Evolutionary conservation across 2,329 filamentous ascomycete genomes (phyloP).

Genomic region (Dothiorella sarmentorum): DNA sequence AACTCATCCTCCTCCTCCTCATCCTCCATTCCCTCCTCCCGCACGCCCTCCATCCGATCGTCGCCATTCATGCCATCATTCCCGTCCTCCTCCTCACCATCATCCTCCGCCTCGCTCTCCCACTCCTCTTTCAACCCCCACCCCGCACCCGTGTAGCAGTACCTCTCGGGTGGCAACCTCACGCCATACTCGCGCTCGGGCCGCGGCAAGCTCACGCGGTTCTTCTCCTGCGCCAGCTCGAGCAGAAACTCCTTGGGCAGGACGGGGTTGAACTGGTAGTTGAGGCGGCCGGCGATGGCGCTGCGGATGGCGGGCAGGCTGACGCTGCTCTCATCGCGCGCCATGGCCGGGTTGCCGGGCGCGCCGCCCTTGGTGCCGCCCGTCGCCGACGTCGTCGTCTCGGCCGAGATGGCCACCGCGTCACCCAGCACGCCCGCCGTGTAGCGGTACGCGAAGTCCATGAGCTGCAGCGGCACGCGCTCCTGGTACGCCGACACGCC

Average conservation of each 20-base stretch:
- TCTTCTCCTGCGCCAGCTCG: conserved; percentile 69
- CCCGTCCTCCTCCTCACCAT: conserved; percentile 40
- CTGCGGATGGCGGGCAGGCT: conserved; percentile 65
- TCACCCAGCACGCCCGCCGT: conserved; percentile 69
- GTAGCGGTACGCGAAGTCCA: conserved; percentile 84
- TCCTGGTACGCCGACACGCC: conserved; percentile 77
- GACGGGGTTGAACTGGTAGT: conserved; percentile 65
- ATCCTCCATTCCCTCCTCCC: conserved; percentile 34
- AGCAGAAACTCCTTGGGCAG: conserved; percentile 72
- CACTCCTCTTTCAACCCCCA: conserved; percentile 58
- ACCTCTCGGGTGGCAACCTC: conserved; percentile 60
- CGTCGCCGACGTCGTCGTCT: conserved; percentile 14
- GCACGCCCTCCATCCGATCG: conserved; percentile 23
- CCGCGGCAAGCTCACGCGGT: conserved; percentile 60
- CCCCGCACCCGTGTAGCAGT: conserved; percentile 55
- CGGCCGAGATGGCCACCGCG: conserved; percentile 49
- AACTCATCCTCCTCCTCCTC: conserved; percentile 45
- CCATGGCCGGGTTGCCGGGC: conserved; percentile 26
- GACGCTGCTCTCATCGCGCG: conserved; percentile 48
- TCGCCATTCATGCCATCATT: conserved; percentile 31
- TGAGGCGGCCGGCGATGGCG: conserved; percentile 66
- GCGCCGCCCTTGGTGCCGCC: conserved; percentile 18
- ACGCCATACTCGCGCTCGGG: conserved; percentile 57
- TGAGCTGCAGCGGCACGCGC: conserved; percentile 75
- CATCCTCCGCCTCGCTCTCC: conserved; percentile 53